phyloP scores from a whole-genome alignment of 441 rosid species.

The Codiaeum variegatum region DNA sequence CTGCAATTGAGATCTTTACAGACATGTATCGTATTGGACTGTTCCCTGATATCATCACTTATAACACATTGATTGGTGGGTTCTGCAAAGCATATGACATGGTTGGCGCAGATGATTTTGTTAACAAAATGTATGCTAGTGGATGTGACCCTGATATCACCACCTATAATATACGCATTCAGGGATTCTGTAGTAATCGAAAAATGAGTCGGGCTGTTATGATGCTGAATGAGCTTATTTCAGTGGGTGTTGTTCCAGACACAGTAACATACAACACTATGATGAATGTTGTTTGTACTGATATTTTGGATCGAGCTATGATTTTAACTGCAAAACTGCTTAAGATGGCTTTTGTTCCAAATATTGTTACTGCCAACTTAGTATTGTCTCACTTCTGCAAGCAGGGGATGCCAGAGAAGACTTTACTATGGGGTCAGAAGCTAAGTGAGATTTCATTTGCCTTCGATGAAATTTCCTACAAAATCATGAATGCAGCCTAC shows the following conservation, averaged over 20 bases:
- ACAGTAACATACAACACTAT: conserved; percentile 68
- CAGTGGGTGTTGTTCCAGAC: conserved; percentile 50
- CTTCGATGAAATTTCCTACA: conserved; percentile 55
- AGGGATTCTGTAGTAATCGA: conserved; percentile 38
- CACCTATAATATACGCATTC: conserved; percentile 53
- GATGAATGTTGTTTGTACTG: conserved; percentile 52
- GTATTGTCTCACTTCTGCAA: conserved; percentile 54
- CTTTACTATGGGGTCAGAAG: conserved; percentile 61
- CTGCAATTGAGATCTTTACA: conserved; percentile 40
- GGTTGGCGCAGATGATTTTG: conserved; percentile 41
- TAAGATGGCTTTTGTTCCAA: conserved; percentile 67
- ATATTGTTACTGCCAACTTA: conserved; percentile 47
- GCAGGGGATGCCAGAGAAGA: conserved; percentile 67
- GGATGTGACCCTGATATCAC: conserved; percentile 62
- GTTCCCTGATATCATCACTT: conserved; percentile 57
- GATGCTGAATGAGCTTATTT: conserved; percentile 54
- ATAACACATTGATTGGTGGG: conserved; percentile 65
- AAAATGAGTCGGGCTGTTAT: conserved; percentile 49
- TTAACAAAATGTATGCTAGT: conserved; percentile 40
- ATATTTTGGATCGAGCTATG: conserved; percentile 55
- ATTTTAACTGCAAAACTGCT: conserved; percentile 62
- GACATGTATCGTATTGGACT: conserved; percentile 47
- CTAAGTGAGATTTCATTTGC: conserved; percentile 53
- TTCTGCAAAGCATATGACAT: conserved; percentile 51
- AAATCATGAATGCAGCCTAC: conserved; percentile 45